Evolutionary conservation across 2,329 filamentous ascomycete species (phyloP), one percentile per base, ranked within the genome.

Genomic region (Cladosporium oxysporum): DNA sequence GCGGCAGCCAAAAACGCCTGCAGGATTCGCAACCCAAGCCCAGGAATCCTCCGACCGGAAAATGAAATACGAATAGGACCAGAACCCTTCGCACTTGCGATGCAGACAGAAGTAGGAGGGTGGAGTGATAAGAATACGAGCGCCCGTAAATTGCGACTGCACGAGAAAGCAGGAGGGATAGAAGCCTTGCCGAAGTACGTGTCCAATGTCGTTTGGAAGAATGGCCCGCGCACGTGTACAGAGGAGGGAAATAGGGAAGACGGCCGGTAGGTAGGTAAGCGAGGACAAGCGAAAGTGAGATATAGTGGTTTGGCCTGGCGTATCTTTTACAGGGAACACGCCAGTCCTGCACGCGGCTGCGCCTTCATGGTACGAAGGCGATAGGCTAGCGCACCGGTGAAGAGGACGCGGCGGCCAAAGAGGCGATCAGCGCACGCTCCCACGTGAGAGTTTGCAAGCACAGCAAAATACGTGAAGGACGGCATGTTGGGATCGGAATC

Each of bases 21-120:
- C 16, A 62, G 49, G 44, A 62, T 50, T 49, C 58, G 41, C 41
- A 29, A 41, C 2, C 41, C 58, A 53, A 53, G 60, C 60, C 31
- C 31, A 62, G 49, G 7, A 53, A 62, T 50, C 18, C 47, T 49
- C 47, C 47, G 37, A 53, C 33, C 49, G 29, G 29, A 49, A n/a
- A 53, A 16, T 2, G 26, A 31, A 55, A 52, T 28, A 62, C 47
- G 60, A 62, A 26, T 21, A 21, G 5, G 31, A 55, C 7, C 18
- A 33, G 18, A 55, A 8, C 3, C 41, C 41, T 47, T 21, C 41
- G n/a, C 28, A 29, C 29, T 55, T 12, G 52, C 29, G 8, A 33
- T 28, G 28, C 28, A 55, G 29, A 33, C 14, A 12, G 41, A 21
- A 47, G 41, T 21, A 47, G 41, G 41, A 47, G 41, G 41, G 41